These are phyloP conservation scores for Chlorella sorokiniana DNA, from an alignment of 139 green algal species.

Conservation along the genomic window DNA sequence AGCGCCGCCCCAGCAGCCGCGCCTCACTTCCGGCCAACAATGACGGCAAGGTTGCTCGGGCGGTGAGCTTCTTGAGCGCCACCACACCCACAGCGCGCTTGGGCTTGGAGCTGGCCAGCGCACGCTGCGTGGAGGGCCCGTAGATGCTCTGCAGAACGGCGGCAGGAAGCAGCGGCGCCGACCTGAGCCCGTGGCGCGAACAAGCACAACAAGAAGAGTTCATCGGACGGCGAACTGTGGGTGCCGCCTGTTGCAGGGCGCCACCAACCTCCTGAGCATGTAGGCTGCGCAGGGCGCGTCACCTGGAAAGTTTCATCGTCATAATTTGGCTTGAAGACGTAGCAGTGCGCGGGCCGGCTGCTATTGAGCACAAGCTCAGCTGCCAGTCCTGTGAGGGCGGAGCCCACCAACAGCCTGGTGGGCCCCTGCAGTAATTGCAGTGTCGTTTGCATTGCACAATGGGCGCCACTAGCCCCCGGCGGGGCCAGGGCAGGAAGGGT, in stretches of 20 bases:
- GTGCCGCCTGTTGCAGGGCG: too few species aligned
- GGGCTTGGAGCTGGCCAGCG: neutral
- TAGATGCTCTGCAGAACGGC: constrained; percentile 9
- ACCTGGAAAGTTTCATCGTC: constrained; percentile 45
- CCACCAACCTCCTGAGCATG: neutral
- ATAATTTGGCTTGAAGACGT: constrained; percentile 12
- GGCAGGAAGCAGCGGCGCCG: too few species aligned
- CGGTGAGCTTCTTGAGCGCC: neutral
- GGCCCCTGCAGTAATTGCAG: constrained; percentile 29
- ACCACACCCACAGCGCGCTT: constrained; percentile 17
- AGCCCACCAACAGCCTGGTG: constrained; percentile 26
- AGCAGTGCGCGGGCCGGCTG: constrained; percentile 18
- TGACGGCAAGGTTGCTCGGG: constrained; percentile 6
- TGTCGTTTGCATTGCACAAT: neutral
- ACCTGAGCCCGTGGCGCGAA: too few species aligned
- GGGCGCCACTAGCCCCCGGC: neutral
- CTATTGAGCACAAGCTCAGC: neutral
- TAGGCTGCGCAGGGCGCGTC: neutral
- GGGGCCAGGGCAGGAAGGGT: neutral
- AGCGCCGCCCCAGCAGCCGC: neutral
- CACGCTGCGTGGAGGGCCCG: neutral
- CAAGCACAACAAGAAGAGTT: too few species aligned
- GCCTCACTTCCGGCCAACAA: constrained; percentile 21
- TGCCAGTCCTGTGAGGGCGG: constrained; percentile 1
- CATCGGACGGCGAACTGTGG: too few species aligned